Conservation (phyloP, 2,329 filamentous ascomycete species). For the Eutypella sp. region DNA sequence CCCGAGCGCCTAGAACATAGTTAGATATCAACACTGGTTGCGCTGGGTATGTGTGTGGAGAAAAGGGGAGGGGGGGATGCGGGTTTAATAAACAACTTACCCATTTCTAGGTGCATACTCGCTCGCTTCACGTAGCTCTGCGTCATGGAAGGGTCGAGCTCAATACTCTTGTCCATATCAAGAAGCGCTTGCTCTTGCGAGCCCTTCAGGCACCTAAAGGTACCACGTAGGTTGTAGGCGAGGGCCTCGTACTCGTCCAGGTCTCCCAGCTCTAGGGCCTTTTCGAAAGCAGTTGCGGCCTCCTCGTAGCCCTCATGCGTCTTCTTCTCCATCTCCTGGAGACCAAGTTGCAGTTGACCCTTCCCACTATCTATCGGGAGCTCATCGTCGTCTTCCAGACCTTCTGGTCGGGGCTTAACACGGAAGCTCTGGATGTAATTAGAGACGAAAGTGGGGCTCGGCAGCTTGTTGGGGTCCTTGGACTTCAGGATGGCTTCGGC, state of each 20-base stretch:
- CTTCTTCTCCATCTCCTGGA: slow-evolving; percentile 76
- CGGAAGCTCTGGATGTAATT: slow-evolving; percentile 99
- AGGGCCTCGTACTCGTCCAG: slow-evolving; percentile 81
- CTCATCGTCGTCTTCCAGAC: slow-evolving; percentile 77
- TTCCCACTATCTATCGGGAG: slow-evolving; percentile 73
- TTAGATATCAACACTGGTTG: too few relatives aligned
- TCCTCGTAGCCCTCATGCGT: slow-evolving; percentile 90
- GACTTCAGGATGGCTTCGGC: slow-evolving; percentile 79
- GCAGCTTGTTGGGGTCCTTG: slow-evolving; percentile 81
- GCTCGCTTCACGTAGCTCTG: slow-evolving; percentile 99
- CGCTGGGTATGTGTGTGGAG: too few relatives aligned
- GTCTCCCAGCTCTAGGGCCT: slow-evolving; percentile 75
- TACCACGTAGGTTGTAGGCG: slow-evolving; percentile 94
- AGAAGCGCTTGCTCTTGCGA: slow-evolving; percentile 77
- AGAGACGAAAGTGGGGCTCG: slow-evolving; percentile 92
- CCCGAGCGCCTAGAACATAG: slow-evolving; percentile 60
- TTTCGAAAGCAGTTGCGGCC: slow-evolving; percentile 79
- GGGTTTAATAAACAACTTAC: slow-evolving; percentile 44
- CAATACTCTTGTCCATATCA: slow-evolving; percentile 89
- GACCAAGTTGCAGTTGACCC: slow-evolving; percentile 78
- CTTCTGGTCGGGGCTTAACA: slow-evolving; percentile 69
- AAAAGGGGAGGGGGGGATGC: too few relatives aligned
- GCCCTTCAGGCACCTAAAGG: slow-evolving; percentile 87
- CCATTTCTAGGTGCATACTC: slow-evolving; percentile 94
- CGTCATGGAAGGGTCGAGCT: slow-evolving; percentile 79